Conservation (phyloP, 1,139 yeast genomes). For the Yamadazyma friedrichii region DNA sequence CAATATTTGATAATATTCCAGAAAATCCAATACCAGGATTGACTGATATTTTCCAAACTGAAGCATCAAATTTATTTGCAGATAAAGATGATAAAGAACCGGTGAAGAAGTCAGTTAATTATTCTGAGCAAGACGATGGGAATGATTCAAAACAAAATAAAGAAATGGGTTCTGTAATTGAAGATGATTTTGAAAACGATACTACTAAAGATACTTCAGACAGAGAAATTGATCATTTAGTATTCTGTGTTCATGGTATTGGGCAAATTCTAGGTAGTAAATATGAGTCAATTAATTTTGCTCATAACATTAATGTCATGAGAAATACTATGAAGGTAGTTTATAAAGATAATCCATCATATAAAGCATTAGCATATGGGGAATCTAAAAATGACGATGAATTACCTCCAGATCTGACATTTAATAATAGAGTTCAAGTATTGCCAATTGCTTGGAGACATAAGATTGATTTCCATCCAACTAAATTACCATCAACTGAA, state of each 20-base stretch:
- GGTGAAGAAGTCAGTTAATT: conserved; percentile 12
- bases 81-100: conserved; percentile 13
- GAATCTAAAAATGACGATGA: conserved; percentile 12
- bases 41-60: conserved; percentile 32
- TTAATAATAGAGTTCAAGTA: conserved; percentile 68
- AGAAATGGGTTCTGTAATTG: conserved; percentile 45
- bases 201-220: conserved; percentile 30
- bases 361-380: conserved; percentile 36
- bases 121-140: conserved; percentile 13
- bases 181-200: conserved; percentile 50
- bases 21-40: conserved; percentile 25
- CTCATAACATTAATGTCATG: conserved; percentile 76
- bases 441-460: conserved; percentile 81
- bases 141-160: conserved; percentile 17
- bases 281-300: conserved; percentile 80
- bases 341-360: conserved; percentile 44
- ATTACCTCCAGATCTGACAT: conserved; percentile 16
- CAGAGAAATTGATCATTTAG: conserved; percentile 72
- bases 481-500: conserved; percentile 26
- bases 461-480: conserved; percentile 59
- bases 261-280: conserved; percentile 85
- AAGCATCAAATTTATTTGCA: conserved; percentile 22
- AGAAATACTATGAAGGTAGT: conserved; percentile 63
- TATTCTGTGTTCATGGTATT: conserved; percentile 88
- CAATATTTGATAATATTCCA: conserved; percentile 30